These are phyloP conservation scores for Knufia petricola DNA, from an alignment of 2,329 filamentous ascomycete species.

Conservation along the genomic window DNA sequence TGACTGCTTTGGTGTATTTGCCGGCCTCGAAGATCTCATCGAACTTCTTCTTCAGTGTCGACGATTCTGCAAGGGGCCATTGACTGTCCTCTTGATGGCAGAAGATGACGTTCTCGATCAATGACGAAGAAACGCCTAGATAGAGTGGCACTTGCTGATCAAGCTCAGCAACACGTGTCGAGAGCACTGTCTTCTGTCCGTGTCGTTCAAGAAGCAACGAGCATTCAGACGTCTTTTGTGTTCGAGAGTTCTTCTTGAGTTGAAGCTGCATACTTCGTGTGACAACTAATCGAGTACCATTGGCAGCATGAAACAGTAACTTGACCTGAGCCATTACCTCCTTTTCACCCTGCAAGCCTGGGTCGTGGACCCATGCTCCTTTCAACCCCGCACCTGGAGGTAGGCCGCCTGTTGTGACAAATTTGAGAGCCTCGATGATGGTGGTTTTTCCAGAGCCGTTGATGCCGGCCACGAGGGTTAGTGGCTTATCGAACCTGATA, in stretches of 20 bases:
- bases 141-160: conserved; percentile 76
- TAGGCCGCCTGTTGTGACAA: conserved; percentile 87
- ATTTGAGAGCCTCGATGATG: conserved; percentile 97
- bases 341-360: conserved; percentile 75
- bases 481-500: conserved; percentile 78
- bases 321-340: conserved; percentile 88
- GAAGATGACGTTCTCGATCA: conserved; percentile 93
- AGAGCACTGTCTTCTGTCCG: conserved; percentile 69
- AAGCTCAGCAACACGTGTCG: conserved; percentile 69
- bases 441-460: conserved; percentile 98
- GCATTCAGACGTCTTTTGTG: conserved; percentile 76
- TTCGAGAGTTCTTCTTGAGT: conserved; percentile 67
- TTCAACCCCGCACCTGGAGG: conserved; percentile 77
- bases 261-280: conserved; percentile 78
- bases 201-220: conserved; percentile 62
- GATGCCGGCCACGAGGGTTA: conserved; percentile 92
- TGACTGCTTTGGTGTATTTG: conserved; percentile 95
- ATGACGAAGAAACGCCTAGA: conserved; percentile 78
- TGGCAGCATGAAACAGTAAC: conserved; percentile 71
- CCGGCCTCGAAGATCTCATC: conserved; percentile 96
- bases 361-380: conserved; percentile 92
- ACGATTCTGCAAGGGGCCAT: conserved; percentile 89
- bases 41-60: conserved; percentile 80
- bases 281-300: conserved; percentile 68
- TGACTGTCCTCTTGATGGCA: conserved; percentile 97